Base-by-base conservation (phyloP, 129 eudicot species). In the Saposhnikovia divaricata region DNA sequence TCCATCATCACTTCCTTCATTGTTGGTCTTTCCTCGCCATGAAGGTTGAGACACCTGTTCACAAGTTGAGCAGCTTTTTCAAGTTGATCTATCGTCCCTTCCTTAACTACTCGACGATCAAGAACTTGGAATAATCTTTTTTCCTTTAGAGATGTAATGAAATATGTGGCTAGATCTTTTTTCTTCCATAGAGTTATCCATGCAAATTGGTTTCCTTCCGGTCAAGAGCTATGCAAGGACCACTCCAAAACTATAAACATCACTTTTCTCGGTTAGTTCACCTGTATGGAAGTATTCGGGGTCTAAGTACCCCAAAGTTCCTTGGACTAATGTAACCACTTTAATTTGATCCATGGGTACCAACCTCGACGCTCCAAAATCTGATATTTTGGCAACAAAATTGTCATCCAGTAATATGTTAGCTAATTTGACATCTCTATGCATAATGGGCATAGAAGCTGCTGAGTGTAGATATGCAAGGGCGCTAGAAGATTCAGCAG, bases 1-100 rank as follows among this genome's bases (percentile, higher is more conserved):
- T 84, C 84, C 75, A 82, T 85, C 0, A 77, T 83, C 47, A 89
- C 93, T 57, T 87, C 88, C 47, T 76, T 89, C 93, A 89, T 89
- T 5, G 89, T 85, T 13, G 91, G 93, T 53, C 93, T 84, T 2
- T 84, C 76, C 44, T 82, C 84, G 0, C 91, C 82, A 39, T 71
- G 19, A 6, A 80, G n/a, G 25, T 55, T 81, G 42, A 90, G 81
- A 76, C 94, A 90, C 72, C 86, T 84, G 72, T 77, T 86, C 23
- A 80, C 83, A 4, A 90, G 81, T 11, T 90, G 69, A 42, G 81
- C 87, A 37, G 79, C 37, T 70, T 7, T 19, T 27, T 78, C 76
- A 23, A 89, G 53, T 23, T 89, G 91, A 46, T 87, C 87, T 34
- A 80, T 9, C 2, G 76, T 47, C 45, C 73, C 90, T 46, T 87